Evolutionary conservation across 352 stramenopile species (phyloP).

Genomic region (Lagenidium sp.): DNA sequence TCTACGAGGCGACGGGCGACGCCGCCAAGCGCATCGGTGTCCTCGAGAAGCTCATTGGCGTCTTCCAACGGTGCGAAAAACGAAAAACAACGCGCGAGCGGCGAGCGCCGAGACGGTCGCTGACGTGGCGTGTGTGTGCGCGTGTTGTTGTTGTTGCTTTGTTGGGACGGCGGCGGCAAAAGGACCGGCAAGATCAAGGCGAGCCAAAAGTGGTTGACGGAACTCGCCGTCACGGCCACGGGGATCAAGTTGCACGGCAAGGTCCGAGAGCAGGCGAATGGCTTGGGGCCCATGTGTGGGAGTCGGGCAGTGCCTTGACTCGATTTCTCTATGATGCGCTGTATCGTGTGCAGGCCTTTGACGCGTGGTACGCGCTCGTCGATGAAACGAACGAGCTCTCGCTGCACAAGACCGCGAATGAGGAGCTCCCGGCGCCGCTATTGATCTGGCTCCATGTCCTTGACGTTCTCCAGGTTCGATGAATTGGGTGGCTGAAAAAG

Average conservation of each 20-base stretch:
- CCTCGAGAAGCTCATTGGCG: constrained; percentile 63
- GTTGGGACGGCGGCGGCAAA: background rate
- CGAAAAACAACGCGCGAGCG: too few species aligned
- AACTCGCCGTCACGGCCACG: constrained; percentile 45
- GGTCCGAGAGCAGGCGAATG: too few species aligned
- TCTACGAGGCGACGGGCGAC: constrained; percentile 47
- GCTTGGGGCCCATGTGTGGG: too few species aligned
- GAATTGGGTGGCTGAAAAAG: too few species aligned
- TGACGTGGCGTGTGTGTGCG: too few species aligned
- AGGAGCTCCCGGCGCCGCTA: constrained; percentile 45
- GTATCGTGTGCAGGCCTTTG: constrained; percentile 37
- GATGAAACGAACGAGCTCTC: constrained; percentile 20
- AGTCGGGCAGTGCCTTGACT: too few species aligned
- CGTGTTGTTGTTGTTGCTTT: background rate
- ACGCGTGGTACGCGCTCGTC: constrained; percentile 72
- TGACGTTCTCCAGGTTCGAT: constrained; percentile 65
- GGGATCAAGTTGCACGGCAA: constrained; percentile 45
- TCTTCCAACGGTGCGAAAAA: constrained; percentile 44
- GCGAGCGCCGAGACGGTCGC: too few species aligned
- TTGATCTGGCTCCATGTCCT: constrained; percentile 69
- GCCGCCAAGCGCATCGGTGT: constrained; percentile 49
- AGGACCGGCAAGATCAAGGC: constrained; percentile 70
- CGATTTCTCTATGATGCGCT: background rate
- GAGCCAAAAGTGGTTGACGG: constrained; percentile 71
- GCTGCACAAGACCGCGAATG: constrained; percentile 40